Conservation (phyloP, 2,329 filamentous ascomycete genomes). For the Alternaria sp. region DNA sequence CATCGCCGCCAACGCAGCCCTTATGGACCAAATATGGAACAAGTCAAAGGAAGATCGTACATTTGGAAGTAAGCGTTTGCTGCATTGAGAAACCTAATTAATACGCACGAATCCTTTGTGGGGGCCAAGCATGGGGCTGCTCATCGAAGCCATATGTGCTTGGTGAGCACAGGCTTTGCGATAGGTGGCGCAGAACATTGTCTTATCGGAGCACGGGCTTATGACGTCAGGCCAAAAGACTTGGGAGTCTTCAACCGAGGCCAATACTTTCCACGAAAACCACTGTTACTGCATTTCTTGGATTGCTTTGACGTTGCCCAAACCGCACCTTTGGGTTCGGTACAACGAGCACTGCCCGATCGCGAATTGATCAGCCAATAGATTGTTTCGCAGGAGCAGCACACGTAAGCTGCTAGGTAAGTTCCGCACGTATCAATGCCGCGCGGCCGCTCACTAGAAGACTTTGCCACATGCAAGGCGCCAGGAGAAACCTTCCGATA, state of each 20-base stretch:
- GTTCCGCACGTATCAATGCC: not conserved
- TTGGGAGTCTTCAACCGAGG: not conserved
- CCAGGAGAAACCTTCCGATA: not conserved
- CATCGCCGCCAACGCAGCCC: not conserved
- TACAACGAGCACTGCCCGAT: not conserved
- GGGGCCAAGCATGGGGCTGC: not conserved
- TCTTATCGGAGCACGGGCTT: not conserved
- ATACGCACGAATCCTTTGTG: not conserved
- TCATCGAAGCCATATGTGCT: not conserved
- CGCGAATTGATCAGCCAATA: not conserved
- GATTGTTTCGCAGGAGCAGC: not conserved
- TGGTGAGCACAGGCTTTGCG: accelerated
- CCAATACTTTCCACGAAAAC: too few species aligned
- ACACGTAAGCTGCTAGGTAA: not conserved
- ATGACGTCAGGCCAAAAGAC: not conserved
- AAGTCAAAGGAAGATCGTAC: accelerated
- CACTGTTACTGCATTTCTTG: not conserved
- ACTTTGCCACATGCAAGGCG: not conserved
- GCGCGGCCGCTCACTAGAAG: not conserved
- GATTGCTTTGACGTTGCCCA: not conserved
- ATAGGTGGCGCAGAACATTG: not conserved
- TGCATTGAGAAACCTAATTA: not conserved
- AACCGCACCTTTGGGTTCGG: not conserved
- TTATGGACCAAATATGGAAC: not conserved
- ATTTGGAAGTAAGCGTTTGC: accelerated